Percentiles rank a stretch among this genome's conserved stretches.
These are phyloP conservation scores for Daldinia bambusicola DNA, from an alignment of 495 filamentous ascomycete species.

Conservation along the genomic window DNA sequence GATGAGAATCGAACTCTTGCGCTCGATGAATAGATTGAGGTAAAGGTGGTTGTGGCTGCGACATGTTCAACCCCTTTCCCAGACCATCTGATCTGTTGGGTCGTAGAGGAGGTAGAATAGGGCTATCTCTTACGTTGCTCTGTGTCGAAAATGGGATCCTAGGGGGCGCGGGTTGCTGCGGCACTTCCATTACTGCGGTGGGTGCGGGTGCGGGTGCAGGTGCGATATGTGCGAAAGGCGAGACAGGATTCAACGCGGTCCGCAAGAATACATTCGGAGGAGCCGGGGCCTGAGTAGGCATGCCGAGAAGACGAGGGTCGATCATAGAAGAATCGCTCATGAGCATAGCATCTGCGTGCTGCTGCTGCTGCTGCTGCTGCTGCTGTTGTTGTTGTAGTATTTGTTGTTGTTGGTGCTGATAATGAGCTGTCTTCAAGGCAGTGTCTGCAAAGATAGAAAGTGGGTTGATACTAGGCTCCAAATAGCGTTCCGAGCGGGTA, in stretches of 20 bases:
- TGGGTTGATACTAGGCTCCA: constrained; percentile 28
- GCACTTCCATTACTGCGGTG: constrained; percentile 22
- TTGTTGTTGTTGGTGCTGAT: background rate
- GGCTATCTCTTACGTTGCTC: constrained; percentile 30
- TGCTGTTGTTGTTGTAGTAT: background rate
- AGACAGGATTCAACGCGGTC: constrained; percentile 55
- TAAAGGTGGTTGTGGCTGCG: constrained; percentile 30
- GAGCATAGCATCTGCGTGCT: background rate
- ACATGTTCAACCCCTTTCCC: constrained; percentile 35
- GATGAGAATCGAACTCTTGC: constrained; percentile 43
- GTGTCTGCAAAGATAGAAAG: constrained; percentile 50
- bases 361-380: background rate
- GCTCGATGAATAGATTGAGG: constrained; percentile 18
- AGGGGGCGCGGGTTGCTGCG: constrained; percentile 20
- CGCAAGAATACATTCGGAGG: constrained; percentile 53
- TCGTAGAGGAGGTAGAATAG: constrained; percentile 55
- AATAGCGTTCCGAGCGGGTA: constrained; percentile 21
- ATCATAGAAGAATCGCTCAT: constrained; percentile 37
- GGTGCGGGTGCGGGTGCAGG: constrained; percentile 27
- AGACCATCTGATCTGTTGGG: constrained; percentile 42
- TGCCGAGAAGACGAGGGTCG: constrained; percentile 40
- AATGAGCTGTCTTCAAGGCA: constrained; percentile 29
- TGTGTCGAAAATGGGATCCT: constrained; percentile 44
- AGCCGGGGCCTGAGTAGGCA: constrained; percentile 12
- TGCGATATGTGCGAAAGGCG: constrained; percentile 40